Conservation (phyloP, 2,329 filamentous ascomycete genomes). For the Cylindrodendrum hubeiense region DNA sequence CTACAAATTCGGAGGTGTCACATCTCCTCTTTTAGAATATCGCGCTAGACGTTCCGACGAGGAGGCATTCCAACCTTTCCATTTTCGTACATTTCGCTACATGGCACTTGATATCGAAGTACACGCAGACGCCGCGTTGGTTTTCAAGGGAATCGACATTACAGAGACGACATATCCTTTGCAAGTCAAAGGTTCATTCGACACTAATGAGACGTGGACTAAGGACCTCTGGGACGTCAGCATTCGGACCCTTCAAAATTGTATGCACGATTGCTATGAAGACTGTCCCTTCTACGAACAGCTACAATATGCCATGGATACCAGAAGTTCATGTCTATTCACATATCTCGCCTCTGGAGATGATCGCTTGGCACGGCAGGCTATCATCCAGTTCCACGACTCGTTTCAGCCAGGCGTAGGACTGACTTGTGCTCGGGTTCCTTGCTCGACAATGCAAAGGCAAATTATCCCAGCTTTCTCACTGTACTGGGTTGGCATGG, state of each 20-base stretch:
- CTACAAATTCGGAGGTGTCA: neutral
- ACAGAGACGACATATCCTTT: conserved; percentile 13
- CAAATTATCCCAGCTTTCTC: conserved; percentile 52
- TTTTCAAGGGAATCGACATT: neutral
- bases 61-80: conserved; percentile 9
- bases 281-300: conserved; percentile 52
- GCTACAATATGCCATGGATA: conserved; percentile 47
- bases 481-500: conserved; percentile 50
- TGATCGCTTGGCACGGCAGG: conserved; percentile 46
- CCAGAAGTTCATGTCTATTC: conserved; percentile 44
- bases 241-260: conserved; percentile 32
- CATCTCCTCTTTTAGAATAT: no score
- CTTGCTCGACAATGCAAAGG: no score
- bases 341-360: conserved; percentile 46
- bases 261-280: conserved; percentile 46
- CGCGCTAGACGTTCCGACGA: no score
- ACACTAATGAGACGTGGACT: neutral
- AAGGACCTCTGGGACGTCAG: conserved; percentile 33
- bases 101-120: conserved; percentile 11
- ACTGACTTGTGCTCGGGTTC: conserved; percentile 50
- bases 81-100: conserved; percentile 25
- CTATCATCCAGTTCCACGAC: conserved; percentile 42
- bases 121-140: neutral
- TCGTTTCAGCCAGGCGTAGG: conserved; percentile 39
- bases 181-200: neutral